A percentile compares a stretch with the other conserved stretches of the same genome.
These are phyloP conservation scores for Apiosordaria backusii DNA, from an alignment of 495 filamentous ascomycete species.

Conservation along the genomic window DNA sequence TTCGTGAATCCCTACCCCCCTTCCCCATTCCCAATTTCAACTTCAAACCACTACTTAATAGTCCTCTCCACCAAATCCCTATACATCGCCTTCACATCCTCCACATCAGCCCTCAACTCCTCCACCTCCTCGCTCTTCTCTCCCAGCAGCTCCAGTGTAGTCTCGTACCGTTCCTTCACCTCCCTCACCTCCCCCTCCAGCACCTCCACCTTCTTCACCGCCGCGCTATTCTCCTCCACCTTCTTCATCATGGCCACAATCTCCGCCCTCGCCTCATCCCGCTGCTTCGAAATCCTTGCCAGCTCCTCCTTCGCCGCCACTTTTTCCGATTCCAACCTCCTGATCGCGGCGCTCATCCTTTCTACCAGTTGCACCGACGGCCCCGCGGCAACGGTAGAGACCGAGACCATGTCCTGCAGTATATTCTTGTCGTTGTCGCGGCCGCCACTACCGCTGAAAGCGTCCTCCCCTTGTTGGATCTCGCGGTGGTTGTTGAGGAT, in stretches of 20 bases:
- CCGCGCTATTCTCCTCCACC: conserved; percentile 62
- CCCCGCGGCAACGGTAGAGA: conserved; percentile 82
- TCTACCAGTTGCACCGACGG: conserved; percentile 95
- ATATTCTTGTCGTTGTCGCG: conserved; percentile 66
- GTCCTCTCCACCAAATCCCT: conserved; percentile 85
- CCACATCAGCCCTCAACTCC: conserved; percentile 82
- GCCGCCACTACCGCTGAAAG: conserved; percentile 55
- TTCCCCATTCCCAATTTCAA: too few species aligned
- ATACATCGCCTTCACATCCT: conserved; percentile 93
- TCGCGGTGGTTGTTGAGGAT: conserved; percentile 62
- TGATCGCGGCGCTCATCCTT: conserved; percentile 90
- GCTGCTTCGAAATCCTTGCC: conserved; percentile 68
- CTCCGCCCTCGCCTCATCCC: conserved; percentile 88
- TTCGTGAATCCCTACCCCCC: too few species aligned
- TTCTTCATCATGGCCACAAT: conserved; percentile 86
- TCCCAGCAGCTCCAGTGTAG: conserved; percentile 88
- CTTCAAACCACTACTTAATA: conserved; percentile 49
- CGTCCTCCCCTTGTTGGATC: conserved; percentile 54
- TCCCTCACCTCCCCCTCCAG: conserved; percentile 65
- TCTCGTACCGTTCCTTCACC: conserved; percentile 72
- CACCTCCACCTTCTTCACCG: conserved; percentile 55
- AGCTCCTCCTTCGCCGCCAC: conserved; percentile 82
- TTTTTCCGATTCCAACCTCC: conserved; percentile 86
- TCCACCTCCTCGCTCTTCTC: conserved; percentile 95
- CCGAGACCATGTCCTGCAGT: conserved; percentile 83